These are phyloP conservation scores for Geosmithia putterillii DNA, from an alignment of 2,329 filamentous ascomycete species.

Conservation along the genomic window DNA sequence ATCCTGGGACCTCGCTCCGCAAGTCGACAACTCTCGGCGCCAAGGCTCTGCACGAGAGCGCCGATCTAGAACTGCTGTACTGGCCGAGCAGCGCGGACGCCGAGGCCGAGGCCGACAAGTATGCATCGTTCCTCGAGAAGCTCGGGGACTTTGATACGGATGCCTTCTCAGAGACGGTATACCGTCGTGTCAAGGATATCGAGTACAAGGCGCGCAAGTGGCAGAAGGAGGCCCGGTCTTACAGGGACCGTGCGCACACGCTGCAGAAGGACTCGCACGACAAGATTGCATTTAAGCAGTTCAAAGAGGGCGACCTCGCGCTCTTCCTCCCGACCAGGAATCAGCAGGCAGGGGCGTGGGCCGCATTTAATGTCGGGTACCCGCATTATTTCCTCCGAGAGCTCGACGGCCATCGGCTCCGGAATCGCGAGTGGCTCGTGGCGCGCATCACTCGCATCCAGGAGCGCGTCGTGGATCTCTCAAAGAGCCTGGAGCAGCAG, in stretches of 20 bases:
- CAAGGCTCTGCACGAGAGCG: slow-evolving; percentile 45
- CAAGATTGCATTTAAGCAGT: slow-evolving; percentile 90
- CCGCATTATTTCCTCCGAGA: slow-evolving; percentile 96
- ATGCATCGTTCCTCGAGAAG: slow-evolving; percentile 59
- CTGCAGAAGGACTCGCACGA: slow-evolving; percentile 79
- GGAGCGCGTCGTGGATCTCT: slow-evolving; percentile 86
- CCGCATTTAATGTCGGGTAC: slow-evolving; percentile 94
- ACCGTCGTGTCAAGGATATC: slow-evolving; percentile 83
- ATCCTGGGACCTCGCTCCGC: slow-evolving; percentile 39
- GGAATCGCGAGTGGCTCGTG: slow-evolving; percentile 87
- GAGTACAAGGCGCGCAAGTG: slow-evolving; percentile 89
- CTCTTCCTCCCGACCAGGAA: slow-evolving; percentile 91
- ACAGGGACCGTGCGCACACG: slow-evolving; percentile 74
- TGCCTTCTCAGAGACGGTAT: slow-evolving; percentile 70
- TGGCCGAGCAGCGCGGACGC: slow-evolving; percentile 65
- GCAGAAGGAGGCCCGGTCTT: slow-evolving; percentile 76
- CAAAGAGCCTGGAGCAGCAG: slow-evolving; percentile 52
- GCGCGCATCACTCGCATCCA: slow-evolving; percentile 86
- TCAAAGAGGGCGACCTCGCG: slow-evolving; percentile 92
- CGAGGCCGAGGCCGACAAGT: slow-evolving; percentile 59
- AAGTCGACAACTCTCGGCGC: slow-evolving; percentile 39
- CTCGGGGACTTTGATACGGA: slow-evolving; percentile 75
- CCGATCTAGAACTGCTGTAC: slow-evolving; percentile 62
- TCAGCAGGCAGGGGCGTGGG: slow-evolving; percentile 90
- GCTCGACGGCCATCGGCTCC: slow-evolving; percentile 75